phyloP scores from a whole-genome alignment of 2,329 filamentous ascomycete genomes.

The Juglanconis sp. region DNA sequence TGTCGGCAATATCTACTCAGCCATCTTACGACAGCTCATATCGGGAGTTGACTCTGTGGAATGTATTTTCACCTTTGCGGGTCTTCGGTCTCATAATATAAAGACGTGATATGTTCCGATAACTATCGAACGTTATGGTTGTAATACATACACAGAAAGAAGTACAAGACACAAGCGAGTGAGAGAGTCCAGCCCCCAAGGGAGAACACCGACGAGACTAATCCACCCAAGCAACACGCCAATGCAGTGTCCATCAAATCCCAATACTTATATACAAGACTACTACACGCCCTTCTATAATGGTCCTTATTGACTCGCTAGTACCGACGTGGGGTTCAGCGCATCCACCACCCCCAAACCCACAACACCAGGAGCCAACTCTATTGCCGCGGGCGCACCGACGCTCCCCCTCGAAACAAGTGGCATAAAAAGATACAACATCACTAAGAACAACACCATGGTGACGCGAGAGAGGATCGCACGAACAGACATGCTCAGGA shows the following conservation, averaged over 20 bases:
- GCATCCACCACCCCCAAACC: not conserved
- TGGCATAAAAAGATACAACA: conserved; percentile 14
- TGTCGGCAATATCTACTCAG: too few relatives aligned
- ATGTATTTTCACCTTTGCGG: too few relatives aligned
- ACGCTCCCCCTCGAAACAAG: not conserved
- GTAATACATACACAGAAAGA: not conserved
- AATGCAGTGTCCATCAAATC: not conserved
- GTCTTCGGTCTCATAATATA: not conserved
- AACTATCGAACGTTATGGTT: not conserved
- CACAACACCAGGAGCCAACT: not conserved
- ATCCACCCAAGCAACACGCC: not conserved
- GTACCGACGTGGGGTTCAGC: not conserved
- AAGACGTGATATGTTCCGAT: not conserved
- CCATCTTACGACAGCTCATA: too few relatives aligned
- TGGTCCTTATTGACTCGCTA: not conserved
- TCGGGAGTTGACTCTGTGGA: too few relatives aligned
- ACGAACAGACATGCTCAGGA: conserved; percentile 18
- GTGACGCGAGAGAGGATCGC: conserved; percentile 17
- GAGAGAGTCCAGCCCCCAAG: not conserved
- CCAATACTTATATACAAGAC: not conserved
- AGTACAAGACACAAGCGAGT: not conserved
- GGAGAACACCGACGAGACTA: not conserved
- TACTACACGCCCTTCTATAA: not conserved
- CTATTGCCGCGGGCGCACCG: not conserved
- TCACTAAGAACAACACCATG: conserved; percentile 15